A percentile compares a stretch with the other conserved stretches of the same genome.
Evolutionary conservation across 176 grass and related monocot genomes (phyloP).

Genomic region (Musa beccarii): DNA sequence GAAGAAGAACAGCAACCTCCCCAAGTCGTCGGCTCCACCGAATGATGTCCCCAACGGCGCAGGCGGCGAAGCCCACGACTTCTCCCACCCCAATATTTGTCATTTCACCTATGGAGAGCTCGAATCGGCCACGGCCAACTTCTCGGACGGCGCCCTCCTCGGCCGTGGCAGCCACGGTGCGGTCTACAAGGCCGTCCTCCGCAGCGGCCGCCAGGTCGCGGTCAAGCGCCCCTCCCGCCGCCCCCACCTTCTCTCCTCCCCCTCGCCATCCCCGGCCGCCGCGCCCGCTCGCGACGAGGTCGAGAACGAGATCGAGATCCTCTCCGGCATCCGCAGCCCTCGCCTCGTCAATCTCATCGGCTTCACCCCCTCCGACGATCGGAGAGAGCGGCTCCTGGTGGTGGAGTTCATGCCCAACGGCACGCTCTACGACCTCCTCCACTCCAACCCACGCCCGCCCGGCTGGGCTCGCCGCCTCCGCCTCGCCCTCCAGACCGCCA

Average conservation of each 20-base stretch:
- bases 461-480: slow-evolving; percentile 68
- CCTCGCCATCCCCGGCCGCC: background rate
- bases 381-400: slow-evolving; percentile 37
- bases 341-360: slow-evolving; percentile 92
- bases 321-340: slow-evolving; percentile 61
- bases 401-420: slow-evolving; percentile 99
- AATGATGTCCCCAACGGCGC: background rate
- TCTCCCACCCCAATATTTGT: slow-evolving; percentile 16
- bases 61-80: background rate
- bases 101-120: slow-evolving; percentile 75
- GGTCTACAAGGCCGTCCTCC: slow-evolving; percentile 85
- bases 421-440: slow-evolving; percentile 85
- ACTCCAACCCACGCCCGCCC: slow-evolving; percentile 51
- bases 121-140: slow-evolving; percentile 65
- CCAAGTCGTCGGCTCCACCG: slow-evolving; percentile 11
- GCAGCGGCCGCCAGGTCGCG: slow-evolving; percentile 60
- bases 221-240: slow-evolving; percentile 91
- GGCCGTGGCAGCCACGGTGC: slow-evolving; percentile 88
- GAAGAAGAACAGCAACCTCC: background rate
- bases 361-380: slow-evolving; percentile 36
- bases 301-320: slow-evolving; percentile 94
- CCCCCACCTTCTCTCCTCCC: slow-evolving; percentile 6
- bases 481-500: slow-evolving; percentile 73
- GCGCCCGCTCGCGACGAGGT: slow-evolving; percentile 44
- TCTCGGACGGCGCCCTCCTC: slow-evolving; percentile 61